These are phyloP conservation scores for Anacardium occidentale DNA, from an alignment of 345 rosid genomes.

Conservation along the genomic window DNA sequence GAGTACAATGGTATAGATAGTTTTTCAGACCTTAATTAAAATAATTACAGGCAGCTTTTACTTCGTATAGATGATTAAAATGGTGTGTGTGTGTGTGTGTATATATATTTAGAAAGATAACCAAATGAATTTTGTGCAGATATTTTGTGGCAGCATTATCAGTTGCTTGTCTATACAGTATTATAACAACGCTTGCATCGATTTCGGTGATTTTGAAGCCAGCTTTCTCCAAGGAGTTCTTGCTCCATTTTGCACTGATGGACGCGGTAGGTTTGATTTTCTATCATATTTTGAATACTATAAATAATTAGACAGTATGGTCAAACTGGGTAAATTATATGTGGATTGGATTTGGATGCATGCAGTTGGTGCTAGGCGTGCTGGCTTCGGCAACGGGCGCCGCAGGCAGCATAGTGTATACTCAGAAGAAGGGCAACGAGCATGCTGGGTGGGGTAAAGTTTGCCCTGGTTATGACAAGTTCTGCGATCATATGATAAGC, in stretches of 20 bases:
- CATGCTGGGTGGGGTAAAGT: slow-evolving; percentile 54
- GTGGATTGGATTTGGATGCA: not conserved
- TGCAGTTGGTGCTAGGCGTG: slow-evolving; percentile 67
- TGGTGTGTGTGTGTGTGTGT: too few relatives aligned
- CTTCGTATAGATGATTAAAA: too few relatives aligned
- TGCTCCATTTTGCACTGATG: slow-evolving; percentile 37
- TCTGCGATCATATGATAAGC: slow-evolving; percentile 50
- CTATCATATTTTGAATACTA: not conserved
- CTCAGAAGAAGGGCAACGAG: slow-evolving; percentile 58
- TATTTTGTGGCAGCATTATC: slow-evolving; percentile 60
- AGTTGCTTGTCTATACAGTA: slow-evolving; percentile 57
- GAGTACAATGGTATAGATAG: slow-evolving; percentile 10
- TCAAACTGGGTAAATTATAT: not conserved
- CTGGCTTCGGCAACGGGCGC: slow-evolving; percentile 79
- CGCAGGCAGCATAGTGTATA: slow-evolving; percentile 65
- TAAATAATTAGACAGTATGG: not conserved
- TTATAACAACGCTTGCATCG: slow-evolving; percentile 52
- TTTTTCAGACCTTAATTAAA: too few relatives aligned
- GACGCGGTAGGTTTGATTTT: slow-evolving; percentile 51
- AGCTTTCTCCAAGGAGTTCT: slow-evolving; percentile 28
- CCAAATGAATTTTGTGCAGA: slow-evolving; percentile 36
- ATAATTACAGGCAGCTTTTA: too few relatives aligned
- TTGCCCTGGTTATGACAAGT: slow-evolving; percentile 53
- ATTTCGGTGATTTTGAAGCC: slow-evolving; percentile 44
- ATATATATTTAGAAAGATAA: too few relatives aligned